These are phyloP conservation scores for Colletotrichum phormii DNA, from an alignment of 2,329 filamentous ascomycete species.

Conservation along the genomic window DNA sequence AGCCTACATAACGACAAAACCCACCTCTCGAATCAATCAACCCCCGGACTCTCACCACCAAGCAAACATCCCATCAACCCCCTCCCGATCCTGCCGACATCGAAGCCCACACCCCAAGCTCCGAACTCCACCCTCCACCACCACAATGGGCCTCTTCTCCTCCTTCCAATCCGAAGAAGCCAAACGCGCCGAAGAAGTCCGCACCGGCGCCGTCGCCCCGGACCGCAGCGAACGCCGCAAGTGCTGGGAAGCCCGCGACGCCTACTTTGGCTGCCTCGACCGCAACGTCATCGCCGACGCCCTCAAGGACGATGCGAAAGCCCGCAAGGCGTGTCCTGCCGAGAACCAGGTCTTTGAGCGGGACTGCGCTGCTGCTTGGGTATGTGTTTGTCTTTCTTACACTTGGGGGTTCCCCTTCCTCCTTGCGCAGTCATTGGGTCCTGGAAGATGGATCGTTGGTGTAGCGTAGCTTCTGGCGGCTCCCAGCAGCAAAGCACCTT, in stretches of 20 bases:
- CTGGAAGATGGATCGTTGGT: too few relatives aligned
- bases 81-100: neutral
- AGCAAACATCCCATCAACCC: neutral
- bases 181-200: conserved; percentile 65
- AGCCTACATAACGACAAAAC: too few relatives aligned
- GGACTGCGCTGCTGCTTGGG: conserved; percentile 92
- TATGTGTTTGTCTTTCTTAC: conserved; percentile 58
- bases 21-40: neutral
- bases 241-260: conserved; percentile 92
- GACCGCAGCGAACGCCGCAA: conserved; percentile 82
- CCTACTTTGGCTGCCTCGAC: conserved; percentile 90
- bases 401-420: conserved; percentile 5
- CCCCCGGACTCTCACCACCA: too few relatives aligned
- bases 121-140: neutral
- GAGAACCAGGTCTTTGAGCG: conserved; percentile 75
- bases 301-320: conserved; percentile 55
- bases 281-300: conserved; percentile 82
- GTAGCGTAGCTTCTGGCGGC: neutral
- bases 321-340: conserved; percentile 52
- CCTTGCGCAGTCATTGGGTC: neutral
- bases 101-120: conserved; percentile 1
- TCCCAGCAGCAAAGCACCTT: too few relatives aligned
- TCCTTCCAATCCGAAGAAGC: conserved; percentile 51
- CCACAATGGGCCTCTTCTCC: conserved; percentile 62
- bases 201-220: conserved; percentile 77